Conservation (phyloP, 306 rosid species). For the Cajanus cajan region DNA sequence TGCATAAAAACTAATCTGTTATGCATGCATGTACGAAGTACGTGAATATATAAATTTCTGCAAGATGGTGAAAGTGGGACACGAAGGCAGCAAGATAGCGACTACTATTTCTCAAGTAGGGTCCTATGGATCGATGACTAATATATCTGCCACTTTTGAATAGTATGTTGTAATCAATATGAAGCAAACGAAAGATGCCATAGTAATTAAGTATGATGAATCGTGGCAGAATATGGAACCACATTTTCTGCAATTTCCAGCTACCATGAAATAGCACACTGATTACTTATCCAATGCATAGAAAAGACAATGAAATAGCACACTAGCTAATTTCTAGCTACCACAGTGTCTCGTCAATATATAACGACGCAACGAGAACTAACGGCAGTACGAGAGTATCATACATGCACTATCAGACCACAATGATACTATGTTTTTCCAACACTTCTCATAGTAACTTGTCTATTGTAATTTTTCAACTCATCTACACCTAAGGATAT, state of each 20-base stretch:
- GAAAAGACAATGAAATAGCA: no score
- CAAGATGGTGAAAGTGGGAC: neutral
- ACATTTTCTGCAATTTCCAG: conserved; percentile 6
- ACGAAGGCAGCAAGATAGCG: neutral
- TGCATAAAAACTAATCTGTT: no score
- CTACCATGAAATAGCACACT: neutral
- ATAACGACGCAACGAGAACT: neutral
- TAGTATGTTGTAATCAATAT: neutral
- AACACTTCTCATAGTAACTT: no score
- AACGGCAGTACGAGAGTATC: no score
- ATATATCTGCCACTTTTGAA: neutral
- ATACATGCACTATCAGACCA: no score
- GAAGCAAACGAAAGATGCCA: neutral
- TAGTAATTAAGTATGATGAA: neutral
- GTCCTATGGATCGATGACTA: neutral
- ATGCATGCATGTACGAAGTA: neutral
- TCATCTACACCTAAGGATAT: no score
- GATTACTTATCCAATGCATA: no score
- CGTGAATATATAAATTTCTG: neutral
- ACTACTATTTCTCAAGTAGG: neutral
- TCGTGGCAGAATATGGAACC: conserved; percentile 6
- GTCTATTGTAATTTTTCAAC: no score
- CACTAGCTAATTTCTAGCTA: no score
- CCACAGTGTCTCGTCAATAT: neutral
- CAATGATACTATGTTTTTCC: no score